phyloP scores from a whole-genome alignment of 331 rosid genomes.

The Quercus lobata region DNA sequence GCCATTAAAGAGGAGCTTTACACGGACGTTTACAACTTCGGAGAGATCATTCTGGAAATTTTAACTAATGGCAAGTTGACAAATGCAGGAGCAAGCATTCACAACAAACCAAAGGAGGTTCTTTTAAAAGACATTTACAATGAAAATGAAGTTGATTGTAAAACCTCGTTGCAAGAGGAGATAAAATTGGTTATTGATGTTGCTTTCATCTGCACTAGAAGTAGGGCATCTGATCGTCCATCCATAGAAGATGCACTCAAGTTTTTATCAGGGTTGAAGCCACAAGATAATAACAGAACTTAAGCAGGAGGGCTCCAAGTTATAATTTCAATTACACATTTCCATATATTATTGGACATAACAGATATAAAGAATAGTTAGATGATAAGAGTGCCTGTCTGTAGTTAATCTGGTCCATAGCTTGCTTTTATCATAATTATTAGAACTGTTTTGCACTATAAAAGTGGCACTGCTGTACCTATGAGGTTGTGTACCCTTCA shows the following conservation, averaged over 20 bases:
- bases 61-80: constrained; percentile 54
- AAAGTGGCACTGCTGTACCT: not conserved
- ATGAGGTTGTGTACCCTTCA: constrained; percentile 1
- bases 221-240: constrained; percentile 57
- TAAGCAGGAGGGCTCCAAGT: constrained; percentile 23
- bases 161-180: constrained; percentile 49
- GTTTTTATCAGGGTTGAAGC: constrained; percentile 58
- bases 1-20: constrained; percentile 60
- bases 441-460: not conserved
- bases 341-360: not conserved
- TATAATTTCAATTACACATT: constrained; percentile 17
- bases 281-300: constrained; percentile 25
- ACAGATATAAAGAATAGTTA: constrained; percentile 25
- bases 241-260: constrained; percentile 67
- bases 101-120: constrained; percentile 51
- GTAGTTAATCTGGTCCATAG: constrained; percentile 32
- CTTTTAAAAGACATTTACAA: constrained; percentile 55
- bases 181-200: constrained; percentile 56
- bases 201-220: constrained; percentile 70
- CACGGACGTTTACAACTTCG: constrained; percentile 66
- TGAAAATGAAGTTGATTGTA: constrained; percentile 50
- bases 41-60: constrained; percentile 69
- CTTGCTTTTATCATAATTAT: constrained; percentile 19
- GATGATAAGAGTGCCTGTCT: constrained; percentile 32
- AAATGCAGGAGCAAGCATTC: constrained; percentile 46